Base-by-base conservation (phyloP, 192 early-diverging fungal species). In the Allomyces arbusculus region DNA sequence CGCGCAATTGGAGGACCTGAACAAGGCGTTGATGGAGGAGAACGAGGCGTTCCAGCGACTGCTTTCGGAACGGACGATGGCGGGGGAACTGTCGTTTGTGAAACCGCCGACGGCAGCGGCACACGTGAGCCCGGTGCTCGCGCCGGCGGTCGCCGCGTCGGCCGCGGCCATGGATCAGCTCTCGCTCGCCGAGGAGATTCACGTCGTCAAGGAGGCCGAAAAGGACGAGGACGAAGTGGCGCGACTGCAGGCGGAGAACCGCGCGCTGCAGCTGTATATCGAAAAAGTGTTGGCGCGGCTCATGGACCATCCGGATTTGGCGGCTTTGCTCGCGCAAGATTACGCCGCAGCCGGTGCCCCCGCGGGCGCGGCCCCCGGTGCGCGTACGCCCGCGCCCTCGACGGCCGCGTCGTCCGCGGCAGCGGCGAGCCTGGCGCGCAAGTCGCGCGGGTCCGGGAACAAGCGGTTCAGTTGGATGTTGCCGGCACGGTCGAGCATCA, bases 41-140 rank as follows among this genome's bases (percentile, higher is more conserved):
- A 91, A 87, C 75, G 89, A 89, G 71, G 80, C 84, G 64, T 89
- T 84, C 75, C 89, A 91, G 71, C 69, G 87, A 44, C 72, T 91
- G 55, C 68, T 91, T 70, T 85, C 87, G 68, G 88, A 89, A 78
- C 86, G 82, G 70, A 87, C 89, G 10, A 84, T 91, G 70, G 85
- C 80, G 73, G 89, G 89, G 65, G 86, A 86, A 55, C 82, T 90
- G 61, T 81, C 81, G 23, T 69, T 79, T 40, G 33, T 40, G 33
- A 40, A 40, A 40, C 33, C 33, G 33, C 33, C 33, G 5, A 8
- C 7, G 4, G 33, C 33, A 3, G 33, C 33, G 5, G 33, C 33
- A 7, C 33, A 40, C 7, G 33, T 40, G 33, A 40, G 33, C 33
- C 33, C 33, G 5, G 33, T 40, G 33, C 33, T 40, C 8, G 33